Evolutionary conservation across 306 rosid genomes (phyloP), one percentile per base, ranked within the genome.

Genomic region (Chamaecrista fasciculata): DNA sequence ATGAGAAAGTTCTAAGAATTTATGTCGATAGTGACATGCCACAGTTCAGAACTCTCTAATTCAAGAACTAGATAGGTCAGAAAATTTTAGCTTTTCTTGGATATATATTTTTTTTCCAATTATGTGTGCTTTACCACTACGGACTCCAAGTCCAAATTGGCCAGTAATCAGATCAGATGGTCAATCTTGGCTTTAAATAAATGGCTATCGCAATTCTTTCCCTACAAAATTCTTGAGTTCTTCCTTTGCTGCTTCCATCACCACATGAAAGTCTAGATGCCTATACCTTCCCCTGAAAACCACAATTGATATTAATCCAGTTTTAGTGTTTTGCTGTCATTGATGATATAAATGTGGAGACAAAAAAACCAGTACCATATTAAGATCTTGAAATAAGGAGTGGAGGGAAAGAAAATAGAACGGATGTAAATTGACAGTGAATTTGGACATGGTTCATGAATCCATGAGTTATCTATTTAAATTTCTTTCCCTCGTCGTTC

Each of bases 231-330:
- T 88, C 69, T 80, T 71, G 36, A 90, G 88, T 73, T 90, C 96
- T 43, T 57, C 85, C 85, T 75, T 85, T 24, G 98, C 97, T 55
- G 92, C 95, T 78, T 94, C 97, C 91, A 85, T 90, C 70, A 88
- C 80, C 62, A 61, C 83, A 39, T 74, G 84, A 76, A 90, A 94
- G 69, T 86, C 86, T 20, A 80, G 28, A 39, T 78, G 51, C n/a
- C 69, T 84, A 78, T 90, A 94, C 85, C 98, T 85, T 76, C 96
- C 98, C 98, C 98, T 94, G 90, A 48, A 74, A 60, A 57, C 63
- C 67, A 84, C 69, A 80, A 72, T 71, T 61, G 24, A 62, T 68
- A n/a, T n/a, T n/a, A 62, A 60, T 68, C 78, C 67, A 78, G 39
- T 59, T 73, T 74, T 44, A 77, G 50, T 70, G 68, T 20, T 31